A percentile compares a stretch with the other conserved stretches of the same genome.
phyloP scores from a whole-genome alignment of 2,329 filamentous ascomycete genomes.

The Aspergillus alliaceus region DNA sequence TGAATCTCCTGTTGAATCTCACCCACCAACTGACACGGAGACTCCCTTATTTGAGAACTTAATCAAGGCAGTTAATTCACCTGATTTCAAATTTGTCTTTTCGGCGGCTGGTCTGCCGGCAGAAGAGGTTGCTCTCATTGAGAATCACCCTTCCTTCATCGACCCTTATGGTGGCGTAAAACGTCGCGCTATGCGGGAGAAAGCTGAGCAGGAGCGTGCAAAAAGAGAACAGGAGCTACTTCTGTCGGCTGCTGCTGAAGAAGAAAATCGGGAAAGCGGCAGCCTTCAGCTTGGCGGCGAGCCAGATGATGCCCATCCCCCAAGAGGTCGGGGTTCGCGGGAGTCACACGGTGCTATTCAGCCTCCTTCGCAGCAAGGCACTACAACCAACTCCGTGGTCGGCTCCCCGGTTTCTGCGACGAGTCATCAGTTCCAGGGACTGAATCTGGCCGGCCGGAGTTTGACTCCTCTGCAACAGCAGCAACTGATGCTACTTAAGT shows the following conservation, averaged over 20 bases:
- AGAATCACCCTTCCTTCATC: constrained; percentile 73
- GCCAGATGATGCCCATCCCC: constrained; percentile 73
- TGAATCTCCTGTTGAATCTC: constrained; percentile 19
- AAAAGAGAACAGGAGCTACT: constrained; percentile 56
- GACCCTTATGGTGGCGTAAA: constrained; percentile 80
- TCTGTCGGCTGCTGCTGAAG: constrained; percentile 55
- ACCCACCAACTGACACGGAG: constrained; percentile 23
- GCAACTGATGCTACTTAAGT: constrained; percentile 66
- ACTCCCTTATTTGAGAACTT: constrained; percentile 40
- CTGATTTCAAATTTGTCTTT: constrained; percentile 56
- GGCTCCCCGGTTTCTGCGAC: constrained; percentile 42
- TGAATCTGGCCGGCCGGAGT: constrained; percentile 67
- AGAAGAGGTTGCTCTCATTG: constrained; percentile 53
- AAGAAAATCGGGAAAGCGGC: constrained; percentile 78
- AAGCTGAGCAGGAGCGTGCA: constrained; percentile 61
- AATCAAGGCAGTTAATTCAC: constrained; percentile 48
- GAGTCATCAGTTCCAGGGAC: constrained; percentile 50
- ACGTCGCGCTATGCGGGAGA: constrained; percentile 73
- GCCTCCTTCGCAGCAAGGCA: constrained; percentile 70
- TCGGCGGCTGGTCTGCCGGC: constrained; percentile 46
- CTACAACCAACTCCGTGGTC: constrained; percentile 43
- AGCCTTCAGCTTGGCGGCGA: constrained; percentile 90
- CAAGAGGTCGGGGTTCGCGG: constrained; percentile 48
- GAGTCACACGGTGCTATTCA: constrained; percentile 68
- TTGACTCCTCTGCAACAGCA: constrained; percentile 80